Base-by-base conservation (phyloP, 495 filamentous ascomycete genomes). In the Aspergillus homomorphus region DNA sequence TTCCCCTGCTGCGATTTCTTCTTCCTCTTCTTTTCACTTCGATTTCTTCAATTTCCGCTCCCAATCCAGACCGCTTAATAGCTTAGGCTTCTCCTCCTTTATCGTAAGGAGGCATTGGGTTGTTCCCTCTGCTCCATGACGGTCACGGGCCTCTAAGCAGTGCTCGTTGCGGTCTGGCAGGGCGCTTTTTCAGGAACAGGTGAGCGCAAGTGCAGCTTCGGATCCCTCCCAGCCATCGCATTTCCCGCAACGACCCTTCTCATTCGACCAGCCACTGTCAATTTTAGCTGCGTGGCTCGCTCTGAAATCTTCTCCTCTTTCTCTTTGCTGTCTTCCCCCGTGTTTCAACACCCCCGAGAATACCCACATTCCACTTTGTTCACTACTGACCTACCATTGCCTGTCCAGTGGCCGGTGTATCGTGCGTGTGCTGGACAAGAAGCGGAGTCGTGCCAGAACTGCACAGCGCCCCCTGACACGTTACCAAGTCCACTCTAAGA, bases 221-320 rank as follows among this genome's bases (percentile, higher is more conserved):
- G 48, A 53, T 58, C 45, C 45, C 53, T 51, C 62, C 66, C 66
- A 69, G 66, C 66, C 66, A 64, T 69, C 66, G 54, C 53, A 66
- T 60, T 68, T 68, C 15, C 58, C 50, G 50, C 54, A 46, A 54
- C 49, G 53, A 23, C 44, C 28, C 43, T 55, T 56, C 54, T 50
- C 58, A 66, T 69, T 69, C 61, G 66, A 64, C 66, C 66, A 69
- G 66, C 66, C 66, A 64, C 66, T 63, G 51, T 57, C 46, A 51
- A 54, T 62, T 51, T 57, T 57, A 46, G 18, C 51, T 48, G 42
- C 51, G 38, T 53, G 57, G 23, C 33, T 48, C 43, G 30, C 54
- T 57, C 52, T 57, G 50, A 53, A 63, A 57, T 62, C 45, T 28
- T 54, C 41, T 51, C 20, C 58, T 55, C 56, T 56, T 51, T 52